phyloP scores from a whole-genome alignment of 306 rosid genomes.

The Glycyrrhiza uralensis region DNA sequence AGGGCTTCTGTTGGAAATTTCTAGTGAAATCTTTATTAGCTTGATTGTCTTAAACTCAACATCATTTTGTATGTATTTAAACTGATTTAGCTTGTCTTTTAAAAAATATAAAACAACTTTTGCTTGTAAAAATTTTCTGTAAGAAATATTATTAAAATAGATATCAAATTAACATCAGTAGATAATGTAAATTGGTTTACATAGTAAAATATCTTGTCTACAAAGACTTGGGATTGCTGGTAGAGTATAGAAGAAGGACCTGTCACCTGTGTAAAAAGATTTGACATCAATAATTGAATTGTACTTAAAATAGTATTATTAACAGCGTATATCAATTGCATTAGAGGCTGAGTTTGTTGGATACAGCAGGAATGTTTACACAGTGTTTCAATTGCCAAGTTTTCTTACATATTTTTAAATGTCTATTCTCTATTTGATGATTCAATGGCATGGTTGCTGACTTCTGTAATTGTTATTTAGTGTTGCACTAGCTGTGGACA shows the following conservation, averaged over 20 bases:
- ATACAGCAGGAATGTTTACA: background rate
- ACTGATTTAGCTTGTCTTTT: background rate
- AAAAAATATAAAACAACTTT: background rate
- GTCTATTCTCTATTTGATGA: slow-evolving; percentile 10
- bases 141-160: background rate
- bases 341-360: background rate
- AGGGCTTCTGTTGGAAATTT: background rate
- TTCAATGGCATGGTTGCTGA: slow-evolving; percentile 7
- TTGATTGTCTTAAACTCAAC: background rate
- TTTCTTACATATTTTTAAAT: slow-evolving; percentile 5
- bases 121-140: background rate
- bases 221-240: background rate
- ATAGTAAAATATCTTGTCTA: background rate
- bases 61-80: background rate
- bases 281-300: background rate
- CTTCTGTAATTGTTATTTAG: slow-evolving; percentile 41
- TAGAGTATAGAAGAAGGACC: background rate
- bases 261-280: background rate
- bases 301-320: background rate
- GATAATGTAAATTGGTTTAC: background rate
- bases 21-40: background rate
- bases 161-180: background rate
- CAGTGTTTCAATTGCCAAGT: background rate
- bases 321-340: background rate
- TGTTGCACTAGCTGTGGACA: slow-evolving; percentile 83